phyloP scores from a whole-genome alignment of 768 basidiomycete species.

The Serendipita vermifera region DNA sequence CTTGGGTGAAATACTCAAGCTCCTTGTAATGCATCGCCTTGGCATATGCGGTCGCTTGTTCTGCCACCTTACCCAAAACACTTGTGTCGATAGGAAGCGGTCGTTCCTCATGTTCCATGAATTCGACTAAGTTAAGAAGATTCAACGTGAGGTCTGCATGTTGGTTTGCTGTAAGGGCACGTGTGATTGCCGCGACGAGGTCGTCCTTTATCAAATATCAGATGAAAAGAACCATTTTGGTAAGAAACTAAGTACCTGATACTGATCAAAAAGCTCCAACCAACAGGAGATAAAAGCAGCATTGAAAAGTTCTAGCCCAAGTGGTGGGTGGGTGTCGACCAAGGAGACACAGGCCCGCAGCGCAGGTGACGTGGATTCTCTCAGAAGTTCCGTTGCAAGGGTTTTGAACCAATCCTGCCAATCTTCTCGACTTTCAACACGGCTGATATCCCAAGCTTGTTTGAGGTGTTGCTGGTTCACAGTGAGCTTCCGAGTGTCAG shows the following conservation, averaged over 20 bases:
- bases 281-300: slow-evolving; percentile 97
- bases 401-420: slow-evolving; percentile 95
- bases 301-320: slow-evolving; percentile 92
- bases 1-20: slow-evolving; percentile 87
- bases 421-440: slow-evolving; percentile 64
- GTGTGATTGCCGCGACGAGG: slow-evolving; percentile 78
- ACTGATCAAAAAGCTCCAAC: slow-evolving; percentile 89
- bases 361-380: slow-evolving; percentile 97
- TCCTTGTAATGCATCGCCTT: slow-evolving; percentile 99
- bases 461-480: slow-evolving; percentile 97
- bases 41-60: slow-evolving; percentile 87
- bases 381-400: slow-evolving; percentile 90
- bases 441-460: slow-evolving; percentile 86
- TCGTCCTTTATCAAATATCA: slow-evolving; percentile 54
- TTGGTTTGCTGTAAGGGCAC: slow-evolving; percentile 46
- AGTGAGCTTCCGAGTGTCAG: slow-evolving; percentile 75
- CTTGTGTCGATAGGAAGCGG: slow-evolving; percentile 85
- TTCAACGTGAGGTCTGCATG: slow-evolving; percentile 80
- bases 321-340: slow-evolving; percentile 79
- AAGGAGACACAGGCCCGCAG: slow-evolving; percentile 89
- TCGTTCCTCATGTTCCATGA: slow-evolving; percentile 99
- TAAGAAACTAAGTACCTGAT: slow-evolving; percentile 51
- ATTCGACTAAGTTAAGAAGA: slow-evolving; percentile 87
- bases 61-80: slow-evolving; percentile 85
- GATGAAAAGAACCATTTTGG: neutral